phyloP scores from a whole-genome alignment of 1,139 yeast genomes.

The Hemisphaericaspora xylanilytica region DNA sequence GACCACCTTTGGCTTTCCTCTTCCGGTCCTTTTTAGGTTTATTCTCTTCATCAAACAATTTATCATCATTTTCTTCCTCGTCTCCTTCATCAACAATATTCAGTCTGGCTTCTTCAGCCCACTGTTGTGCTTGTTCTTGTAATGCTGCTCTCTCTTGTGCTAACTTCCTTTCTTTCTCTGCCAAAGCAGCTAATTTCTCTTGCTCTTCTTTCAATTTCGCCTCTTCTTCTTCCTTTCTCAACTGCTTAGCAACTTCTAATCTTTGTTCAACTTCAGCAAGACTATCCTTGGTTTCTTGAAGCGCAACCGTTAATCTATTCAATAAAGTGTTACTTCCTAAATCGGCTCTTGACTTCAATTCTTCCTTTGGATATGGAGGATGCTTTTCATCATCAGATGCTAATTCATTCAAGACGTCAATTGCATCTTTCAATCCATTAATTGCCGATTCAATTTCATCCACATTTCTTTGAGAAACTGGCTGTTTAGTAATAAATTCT shows the following conservation, averaged over 20 bases:
- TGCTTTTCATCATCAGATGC: constrained; percentile 50
- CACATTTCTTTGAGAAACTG: constrained; percentile 57
- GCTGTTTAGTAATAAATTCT: constrained; percentile 68
- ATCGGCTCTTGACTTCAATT: constrained; percentile 78
- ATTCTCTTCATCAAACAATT: constrained; percentile 28
- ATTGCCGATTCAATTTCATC: constrained; percentile 61
- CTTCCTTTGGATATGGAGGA: constrained; percentile 76
- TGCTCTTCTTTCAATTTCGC: constrained; percentile 33
- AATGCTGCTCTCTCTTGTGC: constrained; percentile 67
- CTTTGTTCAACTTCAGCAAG: constrained; percentile 58
- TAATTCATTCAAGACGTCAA: constrained; percentile 57
- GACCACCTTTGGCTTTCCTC: constrained; percentile 14
- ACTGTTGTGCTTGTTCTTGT: constrained; percentile 79
- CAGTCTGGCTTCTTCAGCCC: constrained; percentile 62
- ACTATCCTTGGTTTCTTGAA: constrained; percentile 70
- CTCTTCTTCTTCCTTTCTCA: constrained; percentile 51
- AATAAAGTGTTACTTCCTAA: constrained; percentile 78
- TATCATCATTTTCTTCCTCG: constrained; percentile 29
- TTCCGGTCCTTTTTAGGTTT: constrained; percentile 20
- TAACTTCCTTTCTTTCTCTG: constrained; percentile 49
- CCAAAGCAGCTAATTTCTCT: constrained; percentile 39
- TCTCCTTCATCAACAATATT: constrained; percentile 33
- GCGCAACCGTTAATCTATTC: constrained; percentile 66
- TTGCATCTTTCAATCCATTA: constrained; percentile 61
- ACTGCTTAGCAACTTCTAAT: constrained; percentile 69